Conservation (phyloP, 371 early-diverging fungal genomes). For the Dinochytrium kinnereticum region DNA sequence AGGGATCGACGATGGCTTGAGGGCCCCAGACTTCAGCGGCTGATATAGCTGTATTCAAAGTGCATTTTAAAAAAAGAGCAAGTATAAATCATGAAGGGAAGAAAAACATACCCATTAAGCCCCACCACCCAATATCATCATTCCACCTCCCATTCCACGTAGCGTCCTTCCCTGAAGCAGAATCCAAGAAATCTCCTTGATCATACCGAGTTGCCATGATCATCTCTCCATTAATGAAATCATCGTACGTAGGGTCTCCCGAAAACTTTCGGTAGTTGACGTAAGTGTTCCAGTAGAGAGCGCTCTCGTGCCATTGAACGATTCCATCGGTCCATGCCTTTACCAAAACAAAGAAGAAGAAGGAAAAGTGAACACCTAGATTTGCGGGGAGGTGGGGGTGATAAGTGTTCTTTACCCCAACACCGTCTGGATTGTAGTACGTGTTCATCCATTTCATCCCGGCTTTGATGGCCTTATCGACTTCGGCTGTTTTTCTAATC, state of each 20-base stretch:
- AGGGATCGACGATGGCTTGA: conserved; percentile 23
- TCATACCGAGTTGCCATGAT: background rate
- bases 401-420: background rate
- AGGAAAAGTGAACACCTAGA: background rate
- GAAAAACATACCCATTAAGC: background rate
- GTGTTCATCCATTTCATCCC: background rate
- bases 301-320: conserved; percentile 29
- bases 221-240: conserved; percentile 3
- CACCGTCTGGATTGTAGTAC: background rate
- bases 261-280: background rate
- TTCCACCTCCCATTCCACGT: conserved; percentile 18
- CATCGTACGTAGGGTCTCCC: background rate
- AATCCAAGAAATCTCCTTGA: conserved; percentile 17
- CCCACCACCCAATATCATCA: conserved; percentile 32
- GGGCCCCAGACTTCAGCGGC: conserved; percentile 29
- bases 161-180: background rate
- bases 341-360: background rate
- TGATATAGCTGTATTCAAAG: conserved; percentile 2
- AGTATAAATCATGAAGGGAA: no score
- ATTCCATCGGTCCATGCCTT: conserved; percentile 9
- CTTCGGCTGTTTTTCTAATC: background rate
- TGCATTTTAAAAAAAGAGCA: background rate
- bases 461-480: background rate
- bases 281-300: conserved; percentile 14
- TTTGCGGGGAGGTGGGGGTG: background rate